Conservation (phyloP, 768 basidiomycete species). For the Mycena venus region DNA sequence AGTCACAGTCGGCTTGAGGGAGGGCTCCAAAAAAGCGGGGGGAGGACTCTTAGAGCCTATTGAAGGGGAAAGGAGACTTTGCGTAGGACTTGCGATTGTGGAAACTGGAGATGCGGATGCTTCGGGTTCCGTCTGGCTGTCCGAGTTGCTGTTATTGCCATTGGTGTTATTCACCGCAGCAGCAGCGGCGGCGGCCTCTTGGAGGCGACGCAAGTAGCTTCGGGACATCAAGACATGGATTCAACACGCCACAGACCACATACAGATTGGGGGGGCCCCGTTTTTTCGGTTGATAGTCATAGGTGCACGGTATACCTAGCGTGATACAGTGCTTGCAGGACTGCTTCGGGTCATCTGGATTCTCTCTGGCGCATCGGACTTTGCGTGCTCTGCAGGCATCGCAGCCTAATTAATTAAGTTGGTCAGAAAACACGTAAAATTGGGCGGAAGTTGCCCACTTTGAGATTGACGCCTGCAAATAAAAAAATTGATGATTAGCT, state of each 20-base stretch:
- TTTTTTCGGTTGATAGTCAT: slow-evolving; percentile 95
- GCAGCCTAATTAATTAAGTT: slow-evolving; percentile 68
- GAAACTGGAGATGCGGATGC: slow-evolving; percentile 61
- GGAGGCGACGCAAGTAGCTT: slow-evolving; percentile 84
- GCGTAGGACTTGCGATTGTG: slow-evolving; percentile 62
- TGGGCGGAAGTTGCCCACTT: slow-evolving; percentile 62
- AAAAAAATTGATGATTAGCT: slow-evolving; percentile 51
- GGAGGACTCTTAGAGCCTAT: slow-evolving; percentile 59
- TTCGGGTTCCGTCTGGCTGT: slow-evolving; percentile 51
- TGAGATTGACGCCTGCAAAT: slow-evolving; percentile 88
- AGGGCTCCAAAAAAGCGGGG: slow-evolving; percentile 65
- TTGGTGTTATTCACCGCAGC: slow-evolving; percentile 46
- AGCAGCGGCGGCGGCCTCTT: slow-evolving; percentile 79
- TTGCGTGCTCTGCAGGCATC: slow-evolving; percentile 91
- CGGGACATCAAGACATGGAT: slow-evolving; percentile 14
- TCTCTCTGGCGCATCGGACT: slow-evolving; percentile 86
- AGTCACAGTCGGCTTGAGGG: slow-evolving; percentile 56
- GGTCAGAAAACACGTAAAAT: slow-evolving; percentile 35
- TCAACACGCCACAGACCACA: slow-evolving; percentile 41
- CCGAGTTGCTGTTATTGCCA: slow-evolving; percentile 29
- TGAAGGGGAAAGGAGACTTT: slow-evolving; percentile 60
- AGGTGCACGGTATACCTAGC: slow-evolving; percentile 87
- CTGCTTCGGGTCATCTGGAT: slow-evolving; percentile 80
- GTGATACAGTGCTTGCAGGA: slow-evolving; percentile 91
- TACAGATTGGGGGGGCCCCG: slow-evolving; percentile 93